These are phyloP conservation scores for Kockiozyma suomiensis DNA, from an alignment of 805 yeast genomes.

Conservation along the genomic window DNA sequence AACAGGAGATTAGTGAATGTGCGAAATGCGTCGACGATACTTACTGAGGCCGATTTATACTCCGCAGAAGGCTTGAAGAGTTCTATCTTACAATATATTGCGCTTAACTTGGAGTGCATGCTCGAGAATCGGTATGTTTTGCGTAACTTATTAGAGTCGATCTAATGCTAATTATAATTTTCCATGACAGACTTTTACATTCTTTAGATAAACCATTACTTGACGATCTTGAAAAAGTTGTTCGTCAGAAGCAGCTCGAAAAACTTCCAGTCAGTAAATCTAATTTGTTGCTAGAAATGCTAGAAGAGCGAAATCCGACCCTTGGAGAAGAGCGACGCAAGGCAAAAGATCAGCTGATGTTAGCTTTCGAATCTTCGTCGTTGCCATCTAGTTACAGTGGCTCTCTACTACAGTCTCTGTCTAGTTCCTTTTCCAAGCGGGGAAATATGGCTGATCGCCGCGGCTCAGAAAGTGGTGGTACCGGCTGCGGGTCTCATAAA, in stretches of 20 bases:
- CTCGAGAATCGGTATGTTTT: conserved; percentile 50
- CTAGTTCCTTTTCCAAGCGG: conserved; percentile 8
- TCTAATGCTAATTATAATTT: no score
- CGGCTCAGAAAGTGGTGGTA: neutral
- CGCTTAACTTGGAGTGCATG: conserved; percentile 63
- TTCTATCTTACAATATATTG: conserved; percentile 68
- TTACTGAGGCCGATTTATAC: conserved; percentile 56
- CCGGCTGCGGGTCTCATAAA: neutral
- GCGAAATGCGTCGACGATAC: conserved; percentile 61
- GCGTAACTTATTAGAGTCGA: neutral
- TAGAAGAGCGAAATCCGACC: conserved; percentile 31
- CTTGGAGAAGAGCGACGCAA: conserved; percentile 17
- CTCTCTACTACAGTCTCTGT: conserved; percentile 4
- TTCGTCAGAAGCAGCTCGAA: conserved; percentile 25
- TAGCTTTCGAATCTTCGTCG: conserved; percentile 15
- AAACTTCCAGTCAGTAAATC: conserved; percentile 32
- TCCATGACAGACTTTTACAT: conserved; percentile 10
- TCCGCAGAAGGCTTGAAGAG: conserved; percentile 58
- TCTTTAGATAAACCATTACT: conserved; percentile 15
- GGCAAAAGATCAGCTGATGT: conserved; percentile 16
- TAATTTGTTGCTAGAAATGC: conserved; percentile 14
- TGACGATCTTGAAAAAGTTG: conserved; percentile 24
- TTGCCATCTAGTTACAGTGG: conserved; percentile 9
- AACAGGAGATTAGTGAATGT: conserved; percentile 38
- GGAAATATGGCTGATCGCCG: conserved; percentile 11